Base-by-base conservation (phyloP, 164 flowering plant species). In the Dillenia turbinata region DNA sequence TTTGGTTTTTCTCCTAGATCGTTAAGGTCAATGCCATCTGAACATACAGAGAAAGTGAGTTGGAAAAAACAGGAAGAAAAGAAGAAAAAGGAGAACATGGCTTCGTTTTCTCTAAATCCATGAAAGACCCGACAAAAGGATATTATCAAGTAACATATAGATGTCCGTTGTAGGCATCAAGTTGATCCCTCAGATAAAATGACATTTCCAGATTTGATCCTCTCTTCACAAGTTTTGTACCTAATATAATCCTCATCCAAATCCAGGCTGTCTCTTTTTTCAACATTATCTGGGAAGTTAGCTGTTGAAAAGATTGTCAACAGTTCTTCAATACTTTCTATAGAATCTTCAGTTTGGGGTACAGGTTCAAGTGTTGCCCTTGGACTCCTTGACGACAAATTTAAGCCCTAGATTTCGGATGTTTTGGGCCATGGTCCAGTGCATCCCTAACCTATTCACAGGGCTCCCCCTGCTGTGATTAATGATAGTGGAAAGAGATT, bases 1-100 rank as follows among this genome's bases (percentile, higher is more conserved):
- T 80, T 87, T 19, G 88, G 81, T 68, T 85, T 89, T 70, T 80
- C 88, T 51, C 54, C 71, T 15, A 60, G 63, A 78, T 80, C 91
- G 22, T 86, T 97, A n/a, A 94, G 71, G 66, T 90, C 85, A 52
- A 94, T 90, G 62, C 89, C 98, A 83, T 94, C 97, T 93, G 62
- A 47, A 74, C 44, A 67, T 9, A 64, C 2, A 56, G 3, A 60
- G 26, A 56, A 3, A 60, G 26, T 12, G 12, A 64, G 49, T 26
- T 13, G 44, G 49, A 60, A 59, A 17, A 52, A 63, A 15, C 9
- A 51, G 46, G n/a, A 58, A 58, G 11, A 6, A 24, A 26, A 43
- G 5, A 0, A 26, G 44, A 50, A 49, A 47, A 59, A 33, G 13
- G 4, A 5, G 40, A 33, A 33, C 40, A 33, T 33, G 40, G 40